These are phyloP conservation scores for Crithidia mellificae DNA, from an alignment of 208 protist genomes.

Conservation along the genomic window DNA sequence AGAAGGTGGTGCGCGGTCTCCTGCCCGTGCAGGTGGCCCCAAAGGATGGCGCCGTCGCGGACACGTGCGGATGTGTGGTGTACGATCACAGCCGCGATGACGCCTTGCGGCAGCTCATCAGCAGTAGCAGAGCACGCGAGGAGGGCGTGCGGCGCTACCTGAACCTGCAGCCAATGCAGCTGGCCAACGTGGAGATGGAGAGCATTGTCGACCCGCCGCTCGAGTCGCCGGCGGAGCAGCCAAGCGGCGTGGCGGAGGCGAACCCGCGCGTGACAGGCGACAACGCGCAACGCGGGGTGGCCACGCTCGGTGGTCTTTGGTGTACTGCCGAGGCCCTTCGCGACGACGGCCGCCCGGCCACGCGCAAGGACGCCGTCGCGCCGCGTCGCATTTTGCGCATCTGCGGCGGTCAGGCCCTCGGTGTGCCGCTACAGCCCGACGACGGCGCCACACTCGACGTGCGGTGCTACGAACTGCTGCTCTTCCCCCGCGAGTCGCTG, in stretches of 20 bases:
- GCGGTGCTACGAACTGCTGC: constrained; percentile 75
- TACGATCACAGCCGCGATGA: constrained; percentile 28
- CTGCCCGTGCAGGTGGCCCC: constrained; percentile 49
- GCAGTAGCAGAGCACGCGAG: constrained; percentile 31
- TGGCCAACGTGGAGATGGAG: constrained; percentile 53
- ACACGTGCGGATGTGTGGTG: constrained; percentile 46
- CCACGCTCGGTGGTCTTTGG: constrained; percentile 73
- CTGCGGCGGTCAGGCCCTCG: constrained; percentile 65
- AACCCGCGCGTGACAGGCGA: constrained; percentile 10
- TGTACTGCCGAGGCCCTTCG: constrained; percentile 65
- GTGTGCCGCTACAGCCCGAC: constrained; percentile 31
- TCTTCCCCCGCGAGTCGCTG: constrained; percentile 62
- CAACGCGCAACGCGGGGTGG: constrained; percentile 31
- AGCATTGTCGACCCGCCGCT: constrained; percentile 36
- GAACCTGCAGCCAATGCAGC: constrained; percentile 73
- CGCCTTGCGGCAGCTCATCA: constrained; percentile 36
- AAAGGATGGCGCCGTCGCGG: constrained; percentile 3
- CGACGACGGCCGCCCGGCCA: constrained; percentile 45
- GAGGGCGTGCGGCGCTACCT: constrained; percentile 56
- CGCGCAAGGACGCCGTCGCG: constrained; percentile 34
- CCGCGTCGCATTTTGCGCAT: constrained; percentile 75
- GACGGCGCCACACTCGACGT: constrained; percentile 40
- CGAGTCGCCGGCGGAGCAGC: constrained; percentile 24
- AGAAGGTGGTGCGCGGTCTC: constrained; percentile 45
- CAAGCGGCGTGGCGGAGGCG: constrained; percentile 7